Conservation (phyloP, 306 rosid genomes). For the Calophaca sinica region DNA sequence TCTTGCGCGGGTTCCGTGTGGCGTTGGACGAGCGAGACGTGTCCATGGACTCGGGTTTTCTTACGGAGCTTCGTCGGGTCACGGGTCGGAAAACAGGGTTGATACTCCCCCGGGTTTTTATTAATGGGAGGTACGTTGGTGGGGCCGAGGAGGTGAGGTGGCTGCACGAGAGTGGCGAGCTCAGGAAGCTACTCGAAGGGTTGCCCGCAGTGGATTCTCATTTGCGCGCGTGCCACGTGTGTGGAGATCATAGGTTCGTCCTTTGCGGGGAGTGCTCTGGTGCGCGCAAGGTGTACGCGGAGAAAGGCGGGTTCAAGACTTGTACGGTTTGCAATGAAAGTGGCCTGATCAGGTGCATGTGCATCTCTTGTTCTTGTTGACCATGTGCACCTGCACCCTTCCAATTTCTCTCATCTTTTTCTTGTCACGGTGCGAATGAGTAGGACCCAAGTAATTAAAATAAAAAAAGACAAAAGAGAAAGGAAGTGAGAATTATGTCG, state of each 20-base stretch:
- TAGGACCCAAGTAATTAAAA: slow-evolving; percentile 22
- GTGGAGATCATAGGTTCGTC: slow-evolving; percentile 76
- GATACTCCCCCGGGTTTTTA: slow-evolving; percentile 76
- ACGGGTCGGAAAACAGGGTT: slow-evolving; percentile 55
- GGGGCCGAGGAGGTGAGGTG: slow-evolving; percentile 82
- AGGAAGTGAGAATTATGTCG: not conserved
- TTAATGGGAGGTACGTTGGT: slow-evolving; percentile 82
- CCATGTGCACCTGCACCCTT: slow-evolving; percentile 47
- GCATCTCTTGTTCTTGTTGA: slow-evolving; percentile 74
- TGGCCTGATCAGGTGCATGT: slow-evolving; percentile 89
- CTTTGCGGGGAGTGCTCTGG: slow-evolving; percentile 83
- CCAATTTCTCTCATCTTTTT: slow-evolving; percentile 11
- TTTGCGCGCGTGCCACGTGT: slow-evolving; percentile 59
- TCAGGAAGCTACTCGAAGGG: slow-evolving; percentile 79
- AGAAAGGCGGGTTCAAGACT: slow-evolving; percentile 70
- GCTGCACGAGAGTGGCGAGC: slow-evolving; percentile 91
- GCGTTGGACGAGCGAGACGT: slow-evolving; percentile 86
- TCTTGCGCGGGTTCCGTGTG: slow-evolving; percentile 75
- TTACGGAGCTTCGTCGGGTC: slow-evolving; percentile 67
- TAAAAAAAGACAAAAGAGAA: not conserved
- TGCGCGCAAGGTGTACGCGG: slow-evolving; percentile 76
- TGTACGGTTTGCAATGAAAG: slow-evolving; percentile 86
- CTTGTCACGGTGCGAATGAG: not conserved
- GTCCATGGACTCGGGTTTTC: slow-evolving; percentile 81
- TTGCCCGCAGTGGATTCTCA: slow-evolving; percentile 68